phyloP scores from a whole-genome alignment of 2,329 filamentous ascomycete species.

The Pestalotiopsis sp. region DNA sequence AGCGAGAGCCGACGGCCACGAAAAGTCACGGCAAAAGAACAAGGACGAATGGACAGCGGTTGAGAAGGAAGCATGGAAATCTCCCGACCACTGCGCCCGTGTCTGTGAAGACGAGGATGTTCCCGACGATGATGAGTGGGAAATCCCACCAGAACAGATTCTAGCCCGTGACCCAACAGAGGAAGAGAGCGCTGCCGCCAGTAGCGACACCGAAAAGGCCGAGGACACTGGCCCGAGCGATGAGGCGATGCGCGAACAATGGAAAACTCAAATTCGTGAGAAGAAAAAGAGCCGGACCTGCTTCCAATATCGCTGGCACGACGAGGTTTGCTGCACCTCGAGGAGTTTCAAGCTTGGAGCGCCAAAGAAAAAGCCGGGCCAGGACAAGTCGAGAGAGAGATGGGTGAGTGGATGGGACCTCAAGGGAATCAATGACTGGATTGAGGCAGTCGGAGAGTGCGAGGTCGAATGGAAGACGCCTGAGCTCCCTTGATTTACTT shows the following conservation, averaged over 20 bases:
- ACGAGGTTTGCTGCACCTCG: slow-evolving; percentile 45
- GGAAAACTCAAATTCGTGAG: slow-evolving; percentile 28
- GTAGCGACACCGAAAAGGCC: slow-evolving; percentile 27
- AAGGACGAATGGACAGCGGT: slow-evolving; percentile 41
- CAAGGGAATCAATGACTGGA: slow-evolving; percentile 50
- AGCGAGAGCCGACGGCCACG: slow-evolving; percentile 31
- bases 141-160: slow-evolving; percentile 17
- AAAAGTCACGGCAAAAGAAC: slow-evolving; percentile 38
- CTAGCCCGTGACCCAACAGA: slow-evolving; percentile 18
- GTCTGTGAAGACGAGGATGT: slow-evolving; percentile 49
- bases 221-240: slow-evolving; percentile 29
- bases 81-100: slow-evolving; percentile 47
- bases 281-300: slow-evolving; percentile 37
- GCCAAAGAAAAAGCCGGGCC: slow-evolving; percentile 34
- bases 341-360: slow-evolving; percentile 47
- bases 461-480: slow-evolving; percentile 39
- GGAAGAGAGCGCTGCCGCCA: slow-evolving; percentile 27
- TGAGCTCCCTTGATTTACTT: neutral
- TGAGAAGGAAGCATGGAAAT: slow-evolving; percentile 48
- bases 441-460: slow-evolving; percentile 46
- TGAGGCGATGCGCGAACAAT: slow-evolving; percentile 21
- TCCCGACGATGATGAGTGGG: slow-evolving; percentile 35
- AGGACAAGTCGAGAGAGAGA: slow-evolving; percentile 27
- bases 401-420: slow-evolving; percentile 50
- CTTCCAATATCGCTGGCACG: slow-evolving; percentile 50